phyloP scores from a whole-genome alignment of 257 asterid species.

The Perilla frutescens region DNA sequence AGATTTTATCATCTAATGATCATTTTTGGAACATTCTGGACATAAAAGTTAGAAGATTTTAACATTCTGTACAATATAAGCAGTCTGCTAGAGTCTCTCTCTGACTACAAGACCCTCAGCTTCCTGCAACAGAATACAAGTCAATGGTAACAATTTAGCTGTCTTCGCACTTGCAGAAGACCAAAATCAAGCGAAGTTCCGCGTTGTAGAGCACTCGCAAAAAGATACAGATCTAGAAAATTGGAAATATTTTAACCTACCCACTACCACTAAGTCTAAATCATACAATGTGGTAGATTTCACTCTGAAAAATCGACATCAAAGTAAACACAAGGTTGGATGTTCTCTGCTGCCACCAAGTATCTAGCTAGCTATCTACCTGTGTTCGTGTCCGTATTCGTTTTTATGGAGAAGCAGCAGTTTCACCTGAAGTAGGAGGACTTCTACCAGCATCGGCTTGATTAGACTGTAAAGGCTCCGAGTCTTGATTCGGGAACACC shows the following conservation, averaged over 20 bases:
- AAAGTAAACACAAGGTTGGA: conserved; percentile 21
- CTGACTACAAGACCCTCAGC: conserved; percentile 33
- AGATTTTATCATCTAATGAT: background rate
- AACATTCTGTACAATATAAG: conserved; percentile 54
- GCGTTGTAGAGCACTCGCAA: conserved; percentile 23
- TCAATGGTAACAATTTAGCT: conserved; percentile 5
- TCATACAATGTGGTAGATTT: conserved; percentile 25
- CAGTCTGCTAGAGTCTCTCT: conserved; percentile 34
- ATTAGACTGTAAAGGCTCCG: conserved; percentile 40
- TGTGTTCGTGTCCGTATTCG: conserved; percentile 28
- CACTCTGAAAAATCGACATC: conserved; percentile 15
- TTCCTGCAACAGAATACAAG: conserved; percentile 35
- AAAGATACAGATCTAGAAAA: conserved; percentile 1
- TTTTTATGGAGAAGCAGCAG: conserved; percentile 29
- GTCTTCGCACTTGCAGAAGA: conserved; percentile 7
- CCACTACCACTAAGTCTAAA: conserved; percentile 33
- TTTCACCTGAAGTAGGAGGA: conserved; percentile 30
- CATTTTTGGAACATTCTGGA: no score
- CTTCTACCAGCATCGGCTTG: conserved; percentile 33
- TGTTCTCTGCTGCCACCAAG: conserved; percentile 1
- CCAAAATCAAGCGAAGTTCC: conserved; percentile 33
- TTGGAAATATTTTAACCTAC: conserved; percentile 17
- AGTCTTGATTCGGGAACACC: conserved; percentile 66
- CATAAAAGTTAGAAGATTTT: conserved; percentile 23
- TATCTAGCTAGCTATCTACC: conserved; percentile 6